These are phyloP conservation scores for Fagus crenata DNA, from an alignment of 306 rosid species.

Conservation along the genomic window DNA sequence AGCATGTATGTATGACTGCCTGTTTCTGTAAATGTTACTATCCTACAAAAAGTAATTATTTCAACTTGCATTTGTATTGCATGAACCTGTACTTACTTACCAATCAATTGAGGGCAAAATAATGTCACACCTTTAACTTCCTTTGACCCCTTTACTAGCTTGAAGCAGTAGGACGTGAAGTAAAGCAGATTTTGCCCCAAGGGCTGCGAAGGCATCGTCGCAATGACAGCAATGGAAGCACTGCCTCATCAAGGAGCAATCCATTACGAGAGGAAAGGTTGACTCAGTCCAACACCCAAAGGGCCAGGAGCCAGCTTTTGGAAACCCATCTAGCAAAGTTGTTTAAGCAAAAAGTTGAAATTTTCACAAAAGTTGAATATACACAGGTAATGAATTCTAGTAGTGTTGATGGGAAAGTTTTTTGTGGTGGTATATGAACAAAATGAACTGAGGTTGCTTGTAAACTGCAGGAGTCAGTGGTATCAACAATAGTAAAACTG, in stretches of 20 bases:
- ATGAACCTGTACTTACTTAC: conserved; percentile 11
- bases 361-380: conserved; percentile 87
- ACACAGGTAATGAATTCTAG: conserved; percentile 65
- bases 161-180: conserved; percentile 65
- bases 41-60: conserved; percentile 8
- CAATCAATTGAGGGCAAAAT: conserved; percentile 24
- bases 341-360: conserved; percentile 91
- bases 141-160: conserved; percentile 51
- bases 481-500: conserved; percentile 75
- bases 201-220: conserved; percentile 72
- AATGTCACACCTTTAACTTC: conserved; percentile 16
- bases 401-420: conserved; percentile 27
- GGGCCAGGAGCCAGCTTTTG: conserved; percentile 91
- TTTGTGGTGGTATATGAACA: conserved; percentile 14
- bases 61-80: neutral
- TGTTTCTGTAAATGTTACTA: conserved; percentile 2
- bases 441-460: conserved; percentile 32
- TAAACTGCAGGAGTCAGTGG: conserved; percentile 74
- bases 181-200: conserved; percentile 78
- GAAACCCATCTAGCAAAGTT: conserved; percentile 96
- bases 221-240: conserved; percentile 88
- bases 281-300: conserved; percentile 70
- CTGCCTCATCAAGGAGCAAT: conserved; percentile 82
- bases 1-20: conserved; percentile 13
- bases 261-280: conserved; percentile 80